A percentile compares a stretch with the other conserved stretches of the same genome.
phyloP scores from a whole-genome alignment of 768 basidiomycete genomes.

The Boletus fagicola region DNA sequence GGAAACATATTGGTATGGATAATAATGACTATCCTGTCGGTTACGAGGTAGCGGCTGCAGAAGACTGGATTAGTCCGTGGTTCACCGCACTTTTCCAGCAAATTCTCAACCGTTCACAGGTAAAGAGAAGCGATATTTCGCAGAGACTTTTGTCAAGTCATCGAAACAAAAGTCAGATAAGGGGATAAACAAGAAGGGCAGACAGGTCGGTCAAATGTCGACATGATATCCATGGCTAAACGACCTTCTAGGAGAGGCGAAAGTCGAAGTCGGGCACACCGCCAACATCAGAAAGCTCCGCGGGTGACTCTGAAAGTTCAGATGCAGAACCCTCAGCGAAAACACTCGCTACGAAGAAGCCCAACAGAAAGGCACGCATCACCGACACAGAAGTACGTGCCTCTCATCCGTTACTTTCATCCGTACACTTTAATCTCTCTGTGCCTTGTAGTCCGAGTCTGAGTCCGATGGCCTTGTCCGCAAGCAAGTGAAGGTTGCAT shows the following conservation, averaged over 20 bases:
- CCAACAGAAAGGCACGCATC: constrained; percentile 2
- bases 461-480: constrained; percentile 8
- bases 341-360: not conserved
- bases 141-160: constrained; percentile 26
- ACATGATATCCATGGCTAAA: not conserved
- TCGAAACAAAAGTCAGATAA: constrained; percentile 17
- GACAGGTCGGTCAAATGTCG: constrained; percentile 13
- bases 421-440: not conserved
- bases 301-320: constrained; percentile 11
- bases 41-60: constrained; percentile 40
- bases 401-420: not conserved
- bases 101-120: constrained; percentile 24
- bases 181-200: constrained; percentile 15
- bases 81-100: not conserved
- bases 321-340: constrained; percentile 1
- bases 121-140: constrained; percentile 40
- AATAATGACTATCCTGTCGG: constrained; percentile 53
- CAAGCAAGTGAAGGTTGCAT: not conserved
- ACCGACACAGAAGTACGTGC: constrained; percentile 15
- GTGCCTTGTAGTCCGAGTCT: constrained; percentile 17
- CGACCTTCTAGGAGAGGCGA: constrained; percentile 14
- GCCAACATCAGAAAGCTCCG: constrained; percentile 8
- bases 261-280: constrained; percentile 12
- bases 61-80: constrained; percentile 58
- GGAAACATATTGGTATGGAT: constrained; percentile 58